Base-by-base conservation (phyloP, 495 filamentous ascomycete genomes). In the Trichocladium uniseriatum region DNA sequence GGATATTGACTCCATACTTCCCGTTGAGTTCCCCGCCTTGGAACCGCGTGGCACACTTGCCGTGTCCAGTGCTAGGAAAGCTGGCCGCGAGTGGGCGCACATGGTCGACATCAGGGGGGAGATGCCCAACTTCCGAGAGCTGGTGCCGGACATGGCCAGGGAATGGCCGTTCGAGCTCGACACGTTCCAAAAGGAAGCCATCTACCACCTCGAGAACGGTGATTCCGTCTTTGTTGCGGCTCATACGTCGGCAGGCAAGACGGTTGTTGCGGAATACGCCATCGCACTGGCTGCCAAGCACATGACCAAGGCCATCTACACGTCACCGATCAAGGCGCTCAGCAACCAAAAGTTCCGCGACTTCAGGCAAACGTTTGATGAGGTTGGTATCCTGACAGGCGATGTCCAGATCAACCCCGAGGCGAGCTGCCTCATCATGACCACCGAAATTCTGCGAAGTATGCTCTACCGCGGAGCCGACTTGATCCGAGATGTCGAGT, bases 261-360 rank as follows among this genome's bases (percentile, higher is more conserved):
- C 92, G 3, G 92, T 97, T 1, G 92, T 98, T 6, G 92, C 92
- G 19, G 92, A 98, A 60, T 98, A 98, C 67, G 92, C 89, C 21
- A 98, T 98, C 67, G 89, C 94, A 3, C 70, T 98, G 54, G 92
- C 92, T 21, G 85, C 85, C 5, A 94, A 89, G 57, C 92, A 97
- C 63, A 97, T 96, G 92, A 98, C 92, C 22, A 98, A 98, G 62
- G 90, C 92, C 24, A 96, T 98, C 54, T 98, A 98, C 65, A 98
- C 92, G 1, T 98, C 92, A 5, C 92, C 92, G 2, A 98, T 98
- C 71, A 98, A 98, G 71, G 92, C 92, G 2, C 74, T 98, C 48
- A 96, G 90, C 66, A 98, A 98, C 62, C 92, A 98, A 64, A 98
- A 98, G 64, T 98, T 96, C 65, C 79, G 92, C 46, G 92, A 98